Base-by-base conservation (phyloP, 768 basidiomycete species). In the Arthromyces matolae region DNA sequence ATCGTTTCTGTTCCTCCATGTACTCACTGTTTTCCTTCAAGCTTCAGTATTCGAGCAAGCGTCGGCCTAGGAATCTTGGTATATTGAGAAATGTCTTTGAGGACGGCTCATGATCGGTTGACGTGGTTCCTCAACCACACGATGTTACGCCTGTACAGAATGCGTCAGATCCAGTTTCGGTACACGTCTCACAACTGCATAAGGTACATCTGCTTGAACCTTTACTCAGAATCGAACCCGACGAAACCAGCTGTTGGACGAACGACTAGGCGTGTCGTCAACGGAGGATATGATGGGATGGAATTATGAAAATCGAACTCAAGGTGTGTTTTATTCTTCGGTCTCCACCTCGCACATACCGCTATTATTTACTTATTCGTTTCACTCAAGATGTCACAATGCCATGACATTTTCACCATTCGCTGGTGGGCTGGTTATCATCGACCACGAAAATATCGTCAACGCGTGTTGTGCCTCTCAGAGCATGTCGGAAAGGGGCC, bases 231-330 rank as follows among this genome's bases (percentile, higher is more conserved):
- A 78, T 97, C 1, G 81, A 88, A 55, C 66, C 91, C 2, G 83
- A 85, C 45, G 88, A 91, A 34, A 78, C 89, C 0, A 70, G 75
- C n/a, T 86, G 84, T 60, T 86, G 80, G 77, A 77, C 80, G 13
- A 72, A 96, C 43, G 93, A 96, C 55, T 97, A 93, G 93, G 88
- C 83, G 0, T 20, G 77, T 94, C 45, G 79, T 80, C 5, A 86
- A 83, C 53, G 86, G 83, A 0, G 89, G 89, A 0, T 88, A 89
- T 52, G 91, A 95, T 53, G 93, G 92, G 2, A 71, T 81, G 47
- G 79, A 84, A 36, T 80, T 52, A 60, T 92, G 59, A 84, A 65
- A 89, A 89, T 58, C 73, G 90, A 14, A 91, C 87, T 2, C 68
- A 90, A 77, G 90, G 90, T 81, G 50, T 28, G 32, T 43, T 45